Conservation (phyloP, 2,329 filamentous ascomycete genomes). For the Bipolaris cookei region DNA sequence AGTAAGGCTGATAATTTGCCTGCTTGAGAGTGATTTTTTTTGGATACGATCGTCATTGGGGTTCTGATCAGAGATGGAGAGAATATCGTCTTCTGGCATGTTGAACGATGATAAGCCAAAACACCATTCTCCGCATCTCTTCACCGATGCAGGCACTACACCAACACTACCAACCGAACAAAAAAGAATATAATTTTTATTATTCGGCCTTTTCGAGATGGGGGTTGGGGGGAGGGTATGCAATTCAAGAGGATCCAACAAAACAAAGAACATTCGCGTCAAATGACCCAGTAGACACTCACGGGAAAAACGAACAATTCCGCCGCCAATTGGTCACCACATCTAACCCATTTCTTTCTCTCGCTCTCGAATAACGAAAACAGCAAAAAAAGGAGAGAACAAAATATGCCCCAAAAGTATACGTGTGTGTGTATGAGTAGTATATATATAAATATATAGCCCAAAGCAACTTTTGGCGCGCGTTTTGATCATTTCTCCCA, state of each 20-base stretch:
- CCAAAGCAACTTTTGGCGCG: constrained; percentile 2
- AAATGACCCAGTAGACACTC: neutral
- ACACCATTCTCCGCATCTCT: too few species aligned
- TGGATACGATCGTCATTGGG: neutral
- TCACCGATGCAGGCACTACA: neutral
- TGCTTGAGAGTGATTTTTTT: neutral
- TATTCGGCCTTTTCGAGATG: neutral
- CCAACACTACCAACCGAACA: neutral
- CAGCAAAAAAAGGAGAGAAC: neutral
- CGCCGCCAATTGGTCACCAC: neutral
- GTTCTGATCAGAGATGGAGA: too few species aligned
- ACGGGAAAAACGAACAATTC: neutral
- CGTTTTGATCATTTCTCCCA: neutral
- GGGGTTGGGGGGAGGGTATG: neutral
- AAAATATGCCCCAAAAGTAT: neutral
- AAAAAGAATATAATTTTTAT: neutral
- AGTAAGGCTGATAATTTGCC: constrained; percentile 29
- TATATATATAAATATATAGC: neutral
- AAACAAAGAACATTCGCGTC: neutral
- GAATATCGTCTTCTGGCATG: too few species aligned
- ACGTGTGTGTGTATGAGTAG: neutral
- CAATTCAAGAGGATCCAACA: neutral
- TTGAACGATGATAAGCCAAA: too few species aligned
- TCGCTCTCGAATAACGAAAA: neutral
- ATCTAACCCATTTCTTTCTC: neutral